phyloP scores from a whole-genome alignment of 2,329 filamentous ascomycete genomes.

The Cadophora gregata region DNA sequence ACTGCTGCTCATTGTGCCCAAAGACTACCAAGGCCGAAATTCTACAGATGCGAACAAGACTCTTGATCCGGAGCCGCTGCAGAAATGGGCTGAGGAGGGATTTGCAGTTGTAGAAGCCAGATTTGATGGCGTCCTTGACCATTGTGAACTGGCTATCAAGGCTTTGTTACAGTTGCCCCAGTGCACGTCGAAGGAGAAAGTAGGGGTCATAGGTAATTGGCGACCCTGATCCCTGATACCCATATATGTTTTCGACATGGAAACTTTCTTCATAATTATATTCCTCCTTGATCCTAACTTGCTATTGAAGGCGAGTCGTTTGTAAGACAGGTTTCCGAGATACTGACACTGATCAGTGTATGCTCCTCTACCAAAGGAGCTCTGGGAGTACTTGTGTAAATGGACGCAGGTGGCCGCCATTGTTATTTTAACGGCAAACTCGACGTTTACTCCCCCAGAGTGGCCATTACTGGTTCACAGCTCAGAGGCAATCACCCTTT shows the following conservation, averaged over 20 bases:
- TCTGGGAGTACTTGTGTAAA: slow-evolving; percentile 13
- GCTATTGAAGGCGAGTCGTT: background rate
- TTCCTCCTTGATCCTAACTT: background rate
- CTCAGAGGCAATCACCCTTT: background rate
- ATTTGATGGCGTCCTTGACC: background rate
- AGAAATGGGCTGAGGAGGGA: slow-evolving; percentile 49
- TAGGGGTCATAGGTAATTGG: slow-evolving; percentile 26
- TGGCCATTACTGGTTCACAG: slow-evolving; percentile 19
- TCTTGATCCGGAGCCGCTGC: slow-evolving; percentile 40
- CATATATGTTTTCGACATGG: too few species aligned
- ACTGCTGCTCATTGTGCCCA: slow-evolving; percentile 42
- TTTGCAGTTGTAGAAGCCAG: slow-evolving; percentile 43
- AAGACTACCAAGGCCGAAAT: slow-evolving; percentile 23
- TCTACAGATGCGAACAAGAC: slow-evolving; percentile 23
- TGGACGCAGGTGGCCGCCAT: slow-evolving; percentile 16
- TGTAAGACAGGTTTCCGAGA: background rate
- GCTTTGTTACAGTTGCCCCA: slow-evolving; percentile 26
- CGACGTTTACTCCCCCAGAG: background rate
- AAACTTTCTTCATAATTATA: too few species aligned
- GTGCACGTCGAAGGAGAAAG: slow-evolving; percentile 18
- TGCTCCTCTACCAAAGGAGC: background rate
- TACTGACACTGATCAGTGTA: slow-evolving; percentile 16
- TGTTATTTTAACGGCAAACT: slow-evolving; percentile 13
- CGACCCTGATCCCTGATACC: background rate
- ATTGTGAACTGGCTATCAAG: slow-evolving; percentile 15